Evolutionary conservation across 148 eudicot species (phyloP), one percentile per base, ranked within the genome.

Genomic region (Diospyros lotus): DNA sequence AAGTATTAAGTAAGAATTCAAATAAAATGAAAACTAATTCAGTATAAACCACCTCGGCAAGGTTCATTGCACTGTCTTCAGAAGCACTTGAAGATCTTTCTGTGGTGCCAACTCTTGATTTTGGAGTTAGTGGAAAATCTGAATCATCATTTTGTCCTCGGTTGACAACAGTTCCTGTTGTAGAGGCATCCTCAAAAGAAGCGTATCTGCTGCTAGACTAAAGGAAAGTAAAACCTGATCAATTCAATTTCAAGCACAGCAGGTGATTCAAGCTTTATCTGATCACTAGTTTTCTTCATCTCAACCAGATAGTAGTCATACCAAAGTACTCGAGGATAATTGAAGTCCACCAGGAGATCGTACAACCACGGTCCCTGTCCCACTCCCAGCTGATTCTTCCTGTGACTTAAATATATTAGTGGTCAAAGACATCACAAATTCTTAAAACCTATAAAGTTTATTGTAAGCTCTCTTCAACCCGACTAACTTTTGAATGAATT

Each of bases 21-120:
- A 40, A 63, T 15, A 51, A 41, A 40, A 15, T 3, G 8, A 39
- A 73, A 38, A 46, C 13, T 13, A 39, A 13, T 40, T 17, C 40
- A 46, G 59, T 71, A 67, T 69, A 64, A 66, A 74, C 72, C 56
- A 90, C 98, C 97, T 92, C 93, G n/a, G 97, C 95, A 83, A 94
- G 84, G 76, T 94, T 94, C 55, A 65, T 71, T 64, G 90, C 87
- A 86, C 97, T 94, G 75, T 92, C 97, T 86, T 94, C 98, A 75
- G 86, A 86, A 74, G 93, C 84, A 68, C 79, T 84, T 43, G 90
- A 92, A 82, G 87, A 79, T 84, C 82, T 89, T 78, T 92, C 97
- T 64, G 78, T 85, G 79, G 83, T 77, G 66, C 93, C 97, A 72
- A 92, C 84, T 83, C 88, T 89, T 63, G 98, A 92, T 78, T 87